Evolutionary conservation across 2,329 filamentous ascomycete genomes (phyloP).

Genomic region (Aspergillus felis): DNA sequence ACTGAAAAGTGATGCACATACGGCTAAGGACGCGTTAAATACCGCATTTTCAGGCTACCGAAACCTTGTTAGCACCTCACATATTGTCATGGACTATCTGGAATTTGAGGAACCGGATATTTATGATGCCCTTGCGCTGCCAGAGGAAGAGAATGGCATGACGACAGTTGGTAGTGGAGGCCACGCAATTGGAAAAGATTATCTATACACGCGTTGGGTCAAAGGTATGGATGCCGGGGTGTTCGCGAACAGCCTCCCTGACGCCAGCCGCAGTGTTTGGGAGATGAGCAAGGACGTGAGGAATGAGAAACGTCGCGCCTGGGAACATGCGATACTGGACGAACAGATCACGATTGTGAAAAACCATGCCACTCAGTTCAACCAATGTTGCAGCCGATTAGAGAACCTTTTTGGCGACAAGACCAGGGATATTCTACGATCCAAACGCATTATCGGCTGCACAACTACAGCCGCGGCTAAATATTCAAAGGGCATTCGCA

Average conservation of each 20-base stretch:
- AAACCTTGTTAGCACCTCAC: conserved; percentile 1
- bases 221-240: conserved; percentile 26
- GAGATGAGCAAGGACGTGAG: too few relatives aligned
- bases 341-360: too few relatives aligned
- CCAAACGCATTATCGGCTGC: conserved; percentile 62
- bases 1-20: conserved; percentile 35
- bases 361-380: not conserved
- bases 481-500: conserved; percentile 52
- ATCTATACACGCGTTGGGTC: conserved; percentile 56
- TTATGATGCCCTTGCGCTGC: conserved; percentile 55
- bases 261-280: too few relatives aligned
- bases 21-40: conserved; percentile 22
- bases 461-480: conserved; percentile 69
- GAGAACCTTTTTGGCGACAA: conserved; percentile 11
- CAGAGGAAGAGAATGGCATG: conserved; percentile 46
- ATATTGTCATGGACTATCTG: conserved; percentile 41
- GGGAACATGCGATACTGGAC: too few relatives aligned
- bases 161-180: conserved; percentile 43
- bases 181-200: conserved; percentile 42
- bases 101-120: conserved; percentile 54
- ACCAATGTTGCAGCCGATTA: conserved; percentile 12
- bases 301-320: too few relatives aligned
- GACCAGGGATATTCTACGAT: conserved; percentile 39
- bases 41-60: conserved; percentile 18
- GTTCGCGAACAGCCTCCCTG: too few relatives aligned